Percentiles rank a stretch among this genome's conserved stretches.
Conservation (phyloP, 1,139 yeast species). For the Saccharomycopsis hybrid region DNA sequence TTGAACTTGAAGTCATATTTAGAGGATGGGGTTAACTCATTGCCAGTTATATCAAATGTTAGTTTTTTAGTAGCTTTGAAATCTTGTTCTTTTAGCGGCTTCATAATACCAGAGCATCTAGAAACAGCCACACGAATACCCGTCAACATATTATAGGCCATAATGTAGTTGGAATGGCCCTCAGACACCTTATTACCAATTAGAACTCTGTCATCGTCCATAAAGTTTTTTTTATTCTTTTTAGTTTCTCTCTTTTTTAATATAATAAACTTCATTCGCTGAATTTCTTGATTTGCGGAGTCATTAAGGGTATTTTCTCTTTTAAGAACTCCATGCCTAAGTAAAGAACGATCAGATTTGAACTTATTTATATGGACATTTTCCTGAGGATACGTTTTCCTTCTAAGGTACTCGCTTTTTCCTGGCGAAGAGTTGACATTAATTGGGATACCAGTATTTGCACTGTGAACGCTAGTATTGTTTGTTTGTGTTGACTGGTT, state of each 20-base stretch:
- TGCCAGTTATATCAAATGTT: constrained; percentile 82
- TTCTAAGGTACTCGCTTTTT: not conserved
- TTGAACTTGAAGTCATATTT: constrained; percentile 95
- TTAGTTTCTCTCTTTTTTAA: constrained; percentile 15
- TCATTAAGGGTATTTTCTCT: constrained; percentile 7
- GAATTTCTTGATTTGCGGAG: constrained; percentile 19
- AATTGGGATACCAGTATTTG: too few species aligned
- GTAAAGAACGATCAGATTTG: not conserved
- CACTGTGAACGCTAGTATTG: too few species aligned
- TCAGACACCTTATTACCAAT: constrained; percentile 82
- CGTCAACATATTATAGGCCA: constrained; percentile 95
- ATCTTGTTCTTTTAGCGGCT: constrained; percentile 62
- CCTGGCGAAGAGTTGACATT: too few species aligned
- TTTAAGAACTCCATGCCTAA: not conserved
- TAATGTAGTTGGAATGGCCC: constrained; percentile 88
- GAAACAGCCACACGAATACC: constrained; percentile 96
- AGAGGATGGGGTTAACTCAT: constrained; percentile 85
- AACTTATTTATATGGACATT: not conserved
- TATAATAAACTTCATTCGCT: constrained; percentile 15
- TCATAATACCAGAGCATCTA: constrained; percentile 80
- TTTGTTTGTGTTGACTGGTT: too few species aligned
- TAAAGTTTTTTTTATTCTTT: constrained; percentile 22
- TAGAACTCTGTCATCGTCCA: constrained; percentile 58
- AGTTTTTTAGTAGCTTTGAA: constrained; percentile 68
- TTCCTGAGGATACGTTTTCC: constrained; percentile 5